Percentiles rank a stretch among this genome's conserved stretches.
phyloP scores from a whole-genome alignment of 768 basidiomycete genomes.

The Ephemerocybe angulata region DNA sequence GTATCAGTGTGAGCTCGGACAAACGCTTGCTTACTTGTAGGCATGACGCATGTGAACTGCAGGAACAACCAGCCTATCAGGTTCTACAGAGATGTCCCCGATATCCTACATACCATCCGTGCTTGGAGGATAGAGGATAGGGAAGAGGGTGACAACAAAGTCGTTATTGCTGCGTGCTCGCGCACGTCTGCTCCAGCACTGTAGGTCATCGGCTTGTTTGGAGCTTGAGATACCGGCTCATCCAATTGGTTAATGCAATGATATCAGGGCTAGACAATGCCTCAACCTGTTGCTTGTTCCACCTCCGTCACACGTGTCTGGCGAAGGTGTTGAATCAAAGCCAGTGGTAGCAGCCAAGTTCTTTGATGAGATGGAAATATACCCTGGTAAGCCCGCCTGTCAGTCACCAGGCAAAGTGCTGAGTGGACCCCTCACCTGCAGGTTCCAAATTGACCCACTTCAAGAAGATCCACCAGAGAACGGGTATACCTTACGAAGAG shows the following conservation, averaged over 20 bases:
- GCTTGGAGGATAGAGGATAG: conserved; percentile 32
- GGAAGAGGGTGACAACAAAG: conserved; percentile 11
- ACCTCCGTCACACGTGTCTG: conserved; percentile 21
- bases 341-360: conserved; percentile 58
- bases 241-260: background rate
- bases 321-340: conserved; percentile 27
- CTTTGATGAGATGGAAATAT: conserved; percentile 73
- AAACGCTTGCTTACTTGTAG: background rate
- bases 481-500: conserved; percentile 72
- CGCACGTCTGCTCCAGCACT: conserved; percentile 64
- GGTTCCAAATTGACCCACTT: conserved; percentile 85
- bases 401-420: background rate
- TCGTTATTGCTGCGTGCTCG: conserved; percentile 67
- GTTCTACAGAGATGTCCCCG: conserved; percentile 77
- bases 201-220: conserved; percentile 39
- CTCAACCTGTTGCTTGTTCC: conserved; percentile 60
- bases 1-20: conserved; percentile 2
- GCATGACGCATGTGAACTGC: conserved; percentile 11
- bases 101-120: conserved; percentile 60
- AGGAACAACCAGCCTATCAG: conserved; percentile 55
- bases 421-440: conserved; percentile 18
- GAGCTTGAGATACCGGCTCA: background rate
- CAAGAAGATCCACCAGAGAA: conserved; percentile 64
- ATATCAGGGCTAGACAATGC: conserved; percentile 66
- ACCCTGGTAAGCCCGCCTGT: conserved; percentile 45